A percentile compares a stretch with the other conserved stretches of the same genome.
Evolutionary conservation across 1,139 yeast species (phyloP).

Genomic region (Candida pseudoviswanathii): DNA sequence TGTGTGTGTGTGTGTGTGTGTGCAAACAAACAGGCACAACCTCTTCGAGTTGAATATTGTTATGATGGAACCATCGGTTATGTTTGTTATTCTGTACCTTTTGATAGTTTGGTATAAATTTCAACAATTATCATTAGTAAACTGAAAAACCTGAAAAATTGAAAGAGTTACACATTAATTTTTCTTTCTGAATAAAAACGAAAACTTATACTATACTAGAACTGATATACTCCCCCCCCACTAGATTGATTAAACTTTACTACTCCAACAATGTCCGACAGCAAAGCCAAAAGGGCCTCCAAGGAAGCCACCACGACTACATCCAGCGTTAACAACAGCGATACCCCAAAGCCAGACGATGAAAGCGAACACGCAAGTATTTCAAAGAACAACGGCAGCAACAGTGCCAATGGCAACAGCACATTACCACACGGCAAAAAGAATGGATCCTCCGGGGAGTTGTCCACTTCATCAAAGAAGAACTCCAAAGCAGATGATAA

Average conservation of each 20-base stretch:
- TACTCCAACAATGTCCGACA: conserved; percentile 2
- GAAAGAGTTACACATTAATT: neutral
- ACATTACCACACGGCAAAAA: neutral
- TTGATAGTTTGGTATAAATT: neutral
- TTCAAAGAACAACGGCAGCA: neutral
- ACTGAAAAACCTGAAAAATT: neutral
- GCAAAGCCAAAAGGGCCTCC: neutral
- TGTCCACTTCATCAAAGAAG: neutral
- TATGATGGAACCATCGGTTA: neutral
- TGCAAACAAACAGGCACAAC: neutral
- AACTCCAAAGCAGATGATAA: neutral
- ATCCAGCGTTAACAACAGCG: neutral
- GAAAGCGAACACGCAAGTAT: neutral
- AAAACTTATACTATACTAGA: neutral
- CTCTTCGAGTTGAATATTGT: neutral
- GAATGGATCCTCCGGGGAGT: conserved; percentile 1
- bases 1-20: too few relatives aligned
- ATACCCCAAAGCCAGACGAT: neutral
- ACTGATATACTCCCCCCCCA: too few relatives aligned
- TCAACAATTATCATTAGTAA: neutral
- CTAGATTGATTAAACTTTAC: neutral
- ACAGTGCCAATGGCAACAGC: neutral
- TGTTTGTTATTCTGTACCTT: conserved; percentile 2
- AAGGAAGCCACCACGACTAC: neutral
- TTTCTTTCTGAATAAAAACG: neutral